These are phyloP conservation scores for Pneumocystis murina DNA, from an alignment of 1,139 yeast species.

Conservation along the genomic window DNA sequence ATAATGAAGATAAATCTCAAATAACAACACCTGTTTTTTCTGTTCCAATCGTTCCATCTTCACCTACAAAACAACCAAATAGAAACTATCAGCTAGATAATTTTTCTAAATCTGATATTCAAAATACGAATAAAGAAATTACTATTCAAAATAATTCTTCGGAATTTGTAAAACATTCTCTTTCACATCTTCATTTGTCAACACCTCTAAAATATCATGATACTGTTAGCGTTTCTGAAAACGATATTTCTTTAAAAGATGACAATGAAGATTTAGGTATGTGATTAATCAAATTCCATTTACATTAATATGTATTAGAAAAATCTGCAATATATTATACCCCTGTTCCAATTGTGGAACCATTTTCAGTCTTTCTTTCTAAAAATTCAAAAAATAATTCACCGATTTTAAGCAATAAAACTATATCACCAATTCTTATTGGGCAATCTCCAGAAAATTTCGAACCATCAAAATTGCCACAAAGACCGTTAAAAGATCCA, in stretches of 20 bases:
- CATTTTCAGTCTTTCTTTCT: neutral
- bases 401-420: neutral
- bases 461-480: neutral
- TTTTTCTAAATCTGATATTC: neutral
- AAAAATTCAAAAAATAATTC: neutral
- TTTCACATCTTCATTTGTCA: neutral
- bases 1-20: constrained; percentile 12
- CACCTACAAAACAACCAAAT: neutral
- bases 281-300: neutral
- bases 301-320: neutral
- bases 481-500: neutral
- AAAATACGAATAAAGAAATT: neutral
- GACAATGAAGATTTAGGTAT: neutral
- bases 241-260: neutral
- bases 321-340: neutral
- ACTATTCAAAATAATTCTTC: neutral
- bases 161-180: neutral
- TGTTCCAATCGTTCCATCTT: constrained; percentile 28
- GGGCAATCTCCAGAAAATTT: neutral
- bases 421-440: neutral
- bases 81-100: neutral
- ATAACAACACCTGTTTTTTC: constrained; percentile 40
- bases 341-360: neutral
- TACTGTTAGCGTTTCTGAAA: neutral
- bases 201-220: neutral